Evolutionary conservation across 345 rosid species (phyloP), one percentile per base, ranked within the genome.

Genomic region (Hevea brasiliensis): DNA sequence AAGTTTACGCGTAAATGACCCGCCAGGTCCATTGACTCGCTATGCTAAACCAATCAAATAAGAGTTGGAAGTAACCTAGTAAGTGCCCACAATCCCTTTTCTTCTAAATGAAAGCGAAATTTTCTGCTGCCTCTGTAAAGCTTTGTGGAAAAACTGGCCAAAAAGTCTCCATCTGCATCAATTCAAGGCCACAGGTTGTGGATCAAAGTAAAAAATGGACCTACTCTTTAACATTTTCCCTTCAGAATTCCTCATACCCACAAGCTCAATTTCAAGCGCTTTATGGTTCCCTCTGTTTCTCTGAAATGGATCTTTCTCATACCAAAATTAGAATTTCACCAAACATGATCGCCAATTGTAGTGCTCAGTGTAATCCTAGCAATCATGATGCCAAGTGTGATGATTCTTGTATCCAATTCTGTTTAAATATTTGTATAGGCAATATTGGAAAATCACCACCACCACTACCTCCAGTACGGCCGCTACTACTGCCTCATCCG

Each of bases 1-100:
- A 23, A 41, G 60, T 62, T 65, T 18, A 67, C 82, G 82, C 76
- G 76, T 75, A 48, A 67, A 72, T 2, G 56, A 37, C 67, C 63
- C 7, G 7, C 29, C 40, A 62, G 42, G 66, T 23, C 26, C 9
- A 20, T 68, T 59, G 83, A 76, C 75, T 76, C 47, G 23, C 13
- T n/a, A 3, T n/a, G 3, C 5, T 29, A 1, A n/a, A 4, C 15
- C 26, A 61, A 0, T 3, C 14, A 20, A 26, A 59, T 18, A 18
- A 61, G 42, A 20, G 12, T 6, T 20, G 67, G 68, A 76, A 77
- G 26, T 77, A 27, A 35, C 79, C 79, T 5, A 27, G 73, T 67
- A 78, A 79, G 37, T 67, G 79, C 76, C 27, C 20, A 53, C 20
- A 51, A 74, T 64, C n/a, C n/a, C n/a, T n/a, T n/a, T n/a, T 20